Percentiles rank a stretch among this genome's conserved stretches.
Conservation (phyloP, 805 yeast species). For the Yarrowia deformans region DNA sequence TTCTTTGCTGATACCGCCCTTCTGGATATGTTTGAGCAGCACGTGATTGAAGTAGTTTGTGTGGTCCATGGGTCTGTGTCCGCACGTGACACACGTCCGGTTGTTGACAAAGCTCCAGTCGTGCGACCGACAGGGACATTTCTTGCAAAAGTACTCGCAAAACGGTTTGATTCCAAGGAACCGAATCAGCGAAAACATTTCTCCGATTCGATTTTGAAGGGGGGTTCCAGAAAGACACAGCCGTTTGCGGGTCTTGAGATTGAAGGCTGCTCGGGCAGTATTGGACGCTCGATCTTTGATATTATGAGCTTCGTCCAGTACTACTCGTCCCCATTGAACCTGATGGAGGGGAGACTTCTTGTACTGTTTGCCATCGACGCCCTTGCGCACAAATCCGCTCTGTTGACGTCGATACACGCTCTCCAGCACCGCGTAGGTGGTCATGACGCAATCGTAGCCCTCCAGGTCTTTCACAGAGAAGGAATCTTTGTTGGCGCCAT, state of each 20-base stretch:
- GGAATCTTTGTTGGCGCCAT: constrained; percentile 77
- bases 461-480: constrained; percentile 58
- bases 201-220: constrained; percentile 94
- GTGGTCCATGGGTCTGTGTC: constrained; percentile 93
- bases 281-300: constrained; percentile 94
- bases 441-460: constrained; percentile 78
- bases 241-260: constrained; percentile 70
- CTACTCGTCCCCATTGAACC: constrained; percentile 79
- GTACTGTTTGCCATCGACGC: constrained; percentile 63
- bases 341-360: constrained; percentile 79
- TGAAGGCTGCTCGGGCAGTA: constrained; percentile 90
- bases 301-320: constrained; percentile 96
- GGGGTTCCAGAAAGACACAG: constrained; percentile 98
- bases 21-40: constrained; percentile 91
- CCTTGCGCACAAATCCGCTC: constrained; percentile 79
- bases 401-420: constrained; percentile 82
- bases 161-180: constrained; percentile 86
- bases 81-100: constrained; percentile 85
- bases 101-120: constrained; percentile 88
- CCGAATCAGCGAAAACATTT: constrained; percentile 88
- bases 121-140: constrained; percentile 81
- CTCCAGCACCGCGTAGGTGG: constrained; percentile 92
- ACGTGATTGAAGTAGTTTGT: constrained; percentile 95
- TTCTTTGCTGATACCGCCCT: constrained; percentile 79
- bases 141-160: constrained; percentile 89